Base-by-base conservation (phyloP, 2,329 filamentous ascomycete species). In the Sodiomyces alkalinus region DNA sequence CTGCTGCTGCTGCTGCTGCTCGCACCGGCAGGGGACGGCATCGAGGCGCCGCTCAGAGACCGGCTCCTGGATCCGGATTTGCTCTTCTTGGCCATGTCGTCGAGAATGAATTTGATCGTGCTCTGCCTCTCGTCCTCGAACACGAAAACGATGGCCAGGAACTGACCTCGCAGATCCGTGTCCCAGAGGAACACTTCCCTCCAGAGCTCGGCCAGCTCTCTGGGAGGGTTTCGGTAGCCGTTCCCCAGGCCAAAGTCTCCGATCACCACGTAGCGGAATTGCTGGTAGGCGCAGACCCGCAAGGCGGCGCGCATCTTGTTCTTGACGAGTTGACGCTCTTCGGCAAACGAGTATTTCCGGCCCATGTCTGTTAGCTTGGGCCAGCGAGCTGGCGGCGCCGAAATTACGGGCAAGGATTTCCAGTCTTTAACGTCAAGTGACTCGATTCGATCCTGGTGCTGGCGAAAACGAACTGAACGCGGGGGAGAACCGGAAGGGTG, bases 271-370 rank as follows among this genome's bases (percentile, higher is more conserved):
- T 62, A 60, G 22, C 58, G 52, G 42, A 73, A 69, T 33, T 58
- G 56, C 40, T 70, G 62, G 41, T 63, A 68, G 12, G 67, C 67
- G 37, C 77, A 80, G 36, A 83, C 80, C 26, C 73, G 65, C 12
- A 85, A 64, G 3, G 77, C 73, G 2, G 71, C 68, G 14, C 72
- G 68, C 48, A 85, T 74, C 52, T 83, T 82, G 41, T 78, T 73
- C 41, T 64, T 65, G 53, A 81, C 78, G 47, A 82, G 62, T 38
- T 79, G 71, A 35, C 68, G 68, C 51, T 85, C 80, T 41, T 74
- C 62, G 4, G 62, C 58, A 48, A 86, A 85, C 0, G 75, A 78
- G 51, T 82, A 85, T 37, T 68, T 69, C 35, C 60, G 60, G n/a
- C 72, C 74, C 27, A 62, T 60, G 33, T 72, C 68, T 41, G 74